Evolutionary conservation across 208 protist genomes (phyloP).

Genomic region (Wallacemonas sp.): DNA sequence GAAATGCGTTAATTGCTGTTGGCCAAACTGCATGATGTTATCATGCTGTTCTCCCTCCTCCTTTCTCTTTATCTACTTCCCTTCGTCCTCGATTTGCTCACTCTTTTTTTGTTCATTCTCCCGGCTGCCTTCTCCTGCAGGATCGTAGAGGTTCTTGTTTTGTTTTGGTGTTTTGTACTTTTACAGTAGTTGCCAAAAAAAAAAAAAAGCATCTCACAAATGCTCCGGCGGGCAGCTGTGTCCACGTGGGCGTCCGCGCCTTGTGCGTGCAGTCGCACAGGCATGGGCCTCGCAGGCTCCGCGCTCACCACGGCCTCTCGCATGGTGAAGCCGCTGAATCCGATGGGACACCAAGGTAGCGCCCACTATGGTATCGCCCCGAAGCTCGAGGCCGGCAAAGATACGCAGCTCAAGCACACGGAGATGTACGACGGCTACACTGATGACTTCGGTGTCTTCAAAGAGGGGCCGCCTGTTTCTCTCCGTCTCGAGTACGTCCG

Average conservation of each 20-base stretch:
- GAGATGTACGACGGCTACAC: conserved; percentile 94
- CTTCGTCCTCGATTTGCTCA: neutral
- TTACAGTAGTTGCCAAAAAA: neutral
- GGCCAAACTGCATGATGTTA: neutral
- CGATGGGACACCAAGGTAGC: conserved; percentile 79
- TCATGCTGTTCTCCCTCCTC: neutral
- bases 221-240: conserved; percentile 4
- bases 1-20: no score
- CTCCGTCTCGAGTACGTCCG: conserved; percentile 91
- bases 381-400: conserved; percentile 87
- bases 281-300: neutral
- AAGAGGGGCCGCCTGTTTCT: conserved; percentile 86
- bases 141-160: conserved; percentile 5
- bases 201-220: neutral
- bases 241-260: conserved; percentile 5
- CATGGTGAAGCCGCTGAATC: conserved; percentile 78
- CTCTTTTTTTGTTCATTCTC: neutral
- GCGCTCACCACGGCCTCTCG: conserved; percentile 19
- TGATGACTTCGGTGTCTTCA: conserved; percentile 92
- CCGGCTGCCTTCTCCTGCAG: no score
- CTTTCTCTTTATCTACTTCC: neutral
- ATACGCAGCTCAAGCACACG: conserved; percentile 88
- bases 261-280: neutral
- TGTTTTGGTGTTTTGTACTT: conserved; percentile 9
- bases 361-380: conserved; percentile 86